These are phyloP conservation scores for Zasmidium angulare DNA, from an alignment of 2,329 filamentous ascomycete species.

Conservation along the genomic window DNA sequence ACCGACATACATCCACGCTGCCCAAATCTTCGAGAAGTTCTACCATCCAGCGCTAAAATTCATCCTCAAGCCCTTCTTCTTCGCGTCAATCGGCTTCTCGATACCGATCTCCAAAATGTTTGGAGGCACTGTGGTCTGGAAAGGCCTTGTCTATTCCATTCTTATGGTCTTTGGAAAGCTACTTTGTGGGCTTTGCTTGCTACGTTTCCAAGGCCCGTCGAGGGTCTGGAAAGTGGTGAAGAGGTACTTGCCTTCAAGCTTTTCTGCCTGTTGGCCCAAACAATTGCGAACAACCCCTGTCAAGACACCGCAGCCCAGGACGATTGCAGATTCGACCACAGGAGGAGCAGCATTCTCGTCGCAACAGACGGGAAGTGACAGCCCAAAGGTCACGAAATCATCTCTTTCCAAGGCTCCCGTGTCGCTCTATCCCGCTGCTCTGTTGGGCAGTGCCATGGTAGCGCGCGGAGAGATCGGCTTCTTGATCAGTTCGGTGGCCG, in stretches of 20 bases:
- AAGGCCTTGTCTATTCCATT: conserved; percentile 68
- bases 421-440: conserved; percentile 66
- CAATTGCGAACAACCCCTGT: not conserved
- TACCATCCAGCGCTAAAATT: conserved; percentile 47
- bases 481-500: conserved; percentile 68
- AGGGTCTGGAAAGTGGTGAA: not conserved
- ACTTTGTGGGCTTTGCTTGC: conserved; percentile 42
- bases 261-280: not conserved
- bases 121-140: conserved; percentile 63
- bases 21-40: conserved; percentile 48
- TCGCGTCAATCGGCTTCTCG: conserved; percentile 73
- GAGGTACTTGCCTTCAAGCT: conserved; percentile 1
- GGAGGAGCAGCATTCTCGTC: not conserved
- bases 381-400: conserved; percentile 7
- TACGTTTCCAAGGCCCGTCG: conserved; percentile 34
- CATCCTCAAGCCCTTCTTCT: conserved; percentile 71
- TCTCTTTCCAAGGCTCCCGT: conserved; percentile 45
- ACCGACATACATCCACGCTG: conserved; percentile 4
- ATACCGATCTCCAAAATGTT: conserved; percentile 75
- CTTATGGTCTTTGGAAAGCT: conserved; percentile 63
- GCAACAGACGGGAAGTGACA: not conserved
- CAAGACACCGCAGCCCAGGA: not conserved
- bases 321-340: not conserved
- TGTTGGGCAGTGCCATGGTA: conserved; percentile 70
- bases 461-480: conserved; percentile 80